Base-by-base conservation (phyloP, 345 rosid species). In the Anacardium occidentale region DNA sequence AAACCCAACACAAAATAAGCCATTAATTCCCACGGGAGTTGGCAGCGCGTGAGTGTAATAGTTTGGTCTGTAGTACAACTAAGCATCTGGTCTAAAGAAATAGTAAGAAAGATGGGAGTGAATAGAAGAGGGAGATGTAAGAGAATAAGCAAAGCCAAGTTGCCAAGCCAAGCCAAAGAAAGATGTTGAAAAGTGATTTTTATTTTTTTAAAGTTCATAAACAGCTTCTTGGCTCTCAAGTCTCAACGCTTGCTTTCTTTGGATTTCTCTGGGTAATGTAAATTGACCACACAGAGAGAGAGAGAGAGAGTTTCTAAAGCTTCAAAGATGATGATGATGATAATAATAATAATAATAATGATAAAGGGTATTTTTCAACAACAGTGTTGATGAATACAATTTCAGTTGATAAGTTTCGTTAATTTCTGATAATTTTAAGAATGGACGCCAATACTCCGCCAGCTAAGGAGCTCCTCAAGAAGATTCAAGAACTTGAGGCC, bases 401-500 rank as follows among this genome's bases (percentile, higher is more conserved):
- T 29, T 50, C 6, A 50, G 53, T 14, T 50, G 53, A 14, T 37
- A 37, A 37, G 8, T 37, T 37, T 37, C 42, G 42, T 7, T 37
- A 9, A 6, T 29, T 37, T 37, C 42, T 37, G 8, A 37, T 34
- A 2, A 7, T 34, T 0, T 3, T 34, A 34, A 37, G 7, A 37
- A 37, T 50, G 20, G 54, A 24, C 65, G 91, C 91, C 92, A 97
- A 85, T 56, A 83, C 83, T 13, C 91, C 92, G 52, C 88, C 96
- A n/a, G 83, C 91, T 18, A 94, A 92, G 47, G 88, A 92, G 84
- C 89, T 95, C 2, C 71, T 92, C 61, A 84, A 74, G 84, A 92
- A 95, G 93, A 92, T 95, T 85, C 85, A 88, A 25, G 93, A 88
- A 72, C 92, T 95, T 22, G 94, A 95, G 74, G 96, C 80, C 14